Percentiles rank a stretch among this genome's conserved stretches.
Conservation (phyloP, 2,329 filamentous ascomycete genomes). For the Aspergillus sp. region DNA sequence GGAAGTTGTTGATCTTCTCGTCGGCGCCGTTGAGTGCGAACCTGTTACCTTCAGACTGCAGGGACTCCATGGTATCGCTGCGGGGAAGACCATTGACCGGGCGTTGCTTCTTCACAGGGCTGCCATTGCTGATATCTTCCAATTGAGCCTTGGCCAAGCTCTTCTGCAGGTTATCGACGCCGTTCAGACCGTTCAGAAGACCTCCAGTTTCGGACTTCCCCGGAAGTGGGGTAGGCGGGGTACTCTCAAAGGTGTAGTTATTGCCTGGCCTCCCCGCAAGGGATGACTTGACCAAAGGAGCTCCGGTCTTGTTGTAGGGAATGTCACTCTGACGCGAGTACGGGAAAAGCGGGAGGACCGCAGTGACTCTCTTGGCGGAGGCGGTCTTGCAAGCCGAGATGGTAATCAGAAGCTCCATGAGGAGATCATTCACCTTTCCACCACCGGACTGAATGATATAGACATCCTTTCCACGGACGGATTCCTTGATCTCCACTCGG, state of each 20-base stretch:
- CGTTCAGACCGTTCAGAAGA: conserved; percentile 56
- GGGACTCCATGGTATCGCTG: conserved; percentile 42
- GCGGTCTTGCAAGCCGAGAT: conserved; percentile 97
- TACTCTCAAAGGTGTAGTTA: conserved; percentile 83
- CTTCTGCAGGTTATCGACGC: conserved; percentile 69
- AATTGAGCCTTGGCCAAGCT: conserved; percentile 69
- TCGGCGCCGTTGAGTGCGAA: conserved; percentile 57
- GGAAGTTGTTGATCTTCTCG: conserved; percentile 64
- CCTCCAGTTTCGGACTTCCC: conserved; percentile 67
- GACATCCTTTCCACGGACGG: conserved; percentile 96
- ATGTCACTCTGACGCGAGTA: conserved; percentile 96
- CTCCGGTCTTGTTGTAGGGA: conserved; percentile 93
- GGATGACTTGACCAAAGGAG: conserved; percentile 74
- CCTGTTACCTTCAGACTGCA: conserved; percentile 34
- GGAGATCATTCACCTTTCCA: conserved; percentile 90
- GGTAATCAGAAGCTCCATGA: conserved; percentile 96
- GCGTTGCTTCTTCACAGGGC: conserved; percentile 45
- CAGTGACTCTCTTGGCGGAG: conserved; percentile 89
- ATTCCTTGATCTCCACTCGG: conserved; percentile 92
- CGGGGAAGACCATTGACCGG: conserved; percentile 44
- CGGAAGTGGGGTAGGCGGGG: conserved; percentile 80
- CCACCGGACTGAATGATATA: conserved; percentile 96
- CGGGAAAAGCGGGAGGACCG: conserved; percentile 90
- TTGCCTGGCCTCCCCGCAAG: conserved; percentile 46
- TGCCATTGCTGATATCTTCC: conserved; percentile 52